Evolutionary conservation across 2,329 filamentous ascomycete species (phyloP).

Genomic region (Sporothrix euskadiensis): DNA sequence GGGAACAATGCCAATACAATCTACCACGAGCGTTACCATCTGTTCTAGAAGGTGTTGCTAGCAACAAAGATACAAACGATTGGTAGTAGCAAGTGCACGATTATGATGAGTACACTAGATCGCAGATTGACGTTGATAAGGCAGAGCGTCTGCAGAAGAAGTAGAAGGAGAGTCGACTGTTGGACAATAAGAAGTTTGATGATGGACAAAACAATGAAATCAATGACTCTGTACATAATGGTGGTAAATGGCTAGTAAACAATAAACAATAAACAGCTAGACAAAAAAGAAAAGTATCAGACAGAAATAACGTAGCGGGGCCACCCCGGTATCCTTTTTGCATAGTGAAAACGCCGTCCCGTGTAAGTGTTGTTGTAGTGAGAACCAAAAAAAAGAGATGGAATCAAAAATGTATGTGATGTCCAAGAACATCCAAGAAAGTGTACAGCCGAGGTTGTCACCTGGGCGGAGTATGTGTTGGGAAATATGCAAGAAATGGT

Average conservation of each 20-base stretch:
- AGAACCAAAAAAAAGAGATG: not conserved
- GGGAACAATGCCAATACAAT: too few relatives aligned
- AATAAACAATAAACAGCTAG: not conserved
- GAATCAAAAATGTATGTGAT: not conserved
- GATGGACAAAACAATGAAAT: not conserved
- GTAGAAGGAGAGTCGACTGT: too few relatives aligned
- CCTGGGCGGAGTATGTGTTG: not conserved
- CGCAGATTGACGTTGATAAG: too few relatives aligned
- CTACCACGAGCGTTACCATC: too few relatives aligned
- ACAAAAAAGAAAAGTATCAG: not conserved
- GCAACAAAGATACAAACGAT: too few relatives aligned
- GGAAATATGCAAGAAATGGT: not conserved
- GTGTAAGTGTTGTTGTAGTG: not conserved
- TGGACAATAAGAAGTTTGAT: not conserved
- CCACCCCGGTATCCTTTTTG: conserved; percentile 13
- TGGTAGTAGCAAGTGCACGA: too few relatives aligned
- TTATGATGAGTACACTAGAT: too few relatives aligned
- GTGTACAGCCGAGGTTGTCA: not conserved
- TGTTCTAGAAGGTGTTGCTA: too few relatives aligned
- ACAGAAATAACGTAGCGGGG: conserved; percentile 5
- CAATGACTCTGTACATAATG: not conserved
- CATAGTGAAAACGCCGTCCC: conserved; percentile 3
- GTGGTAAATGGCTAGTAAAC: not conserved
- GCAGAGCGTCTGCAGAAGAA: too few relatives aligned
- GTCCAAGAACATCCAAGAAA: not conserved